These are phyloP conservation scores for Apiotrichum akiyoshidainum DNA, from an alignment of 1,284 basidiomycete genomes.

Conservation along the genomic window DNA sequence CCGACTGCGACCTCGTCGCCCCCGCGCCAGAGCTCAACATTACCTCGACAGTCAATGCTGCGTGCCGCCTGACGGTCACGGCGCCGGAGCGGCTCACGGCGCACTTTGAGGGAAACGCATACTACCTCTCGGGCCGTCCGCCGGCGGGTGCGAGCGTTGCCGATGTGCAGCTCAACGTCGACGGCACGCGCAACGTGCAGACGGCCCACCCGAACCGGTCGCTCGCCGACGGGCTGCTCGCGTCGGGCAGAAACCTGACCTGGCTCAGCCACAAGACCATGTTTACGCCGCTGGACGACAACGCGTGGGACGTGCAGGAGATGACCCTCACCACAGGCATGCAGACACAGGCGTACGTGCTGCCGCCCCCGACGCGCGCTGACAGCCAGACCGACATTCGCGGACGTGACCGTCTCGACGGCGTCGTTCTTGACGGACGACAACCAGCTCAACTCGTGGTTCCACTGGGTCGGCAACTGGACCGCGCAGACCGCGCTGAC, in stretches of 20 bases:
- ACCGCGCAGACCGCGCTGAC: background rate
- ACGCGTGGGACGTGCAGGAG: background rate
- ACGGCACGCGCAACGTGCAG: background rate
- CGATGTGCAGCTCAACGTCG: background rate
- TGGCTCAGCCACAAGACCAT: background rate
- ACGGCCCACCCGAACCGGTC: background rate
- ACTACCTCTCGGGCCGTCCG: background rate
- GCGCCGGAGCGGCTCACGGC: background rate
- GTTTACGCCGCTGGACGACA: background rate
- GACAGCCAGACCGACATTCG: background rate
- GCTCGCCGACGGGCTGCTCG: background rate
- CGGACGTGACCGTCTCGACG: background rate
- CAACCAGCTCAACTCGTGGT: background rate
- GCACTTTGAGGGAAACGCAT: background rate
- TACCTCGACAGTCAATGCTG: background rate
- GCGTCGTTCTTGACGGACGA: background rate
- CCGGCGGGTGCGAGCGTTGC: background rate
- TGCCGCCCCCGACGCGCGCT: background rate
- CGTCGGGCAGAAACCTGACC: background rate
- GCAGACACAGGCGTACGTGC: background rate
- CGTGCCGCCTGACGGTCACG: too few relatives aligned
- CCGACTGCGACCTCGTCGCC: background rate
- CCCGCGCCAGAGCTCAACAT: background rate
- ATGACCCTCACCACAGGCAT: background rate
- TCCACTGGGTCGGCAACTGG: constrained; percentile 3